Evolutionary conservation across 2,329 filamentous ascomycete species (phyloP), one percentile per base, ranked within the genome.

Genomic region (Periconia sp.): DNA sequence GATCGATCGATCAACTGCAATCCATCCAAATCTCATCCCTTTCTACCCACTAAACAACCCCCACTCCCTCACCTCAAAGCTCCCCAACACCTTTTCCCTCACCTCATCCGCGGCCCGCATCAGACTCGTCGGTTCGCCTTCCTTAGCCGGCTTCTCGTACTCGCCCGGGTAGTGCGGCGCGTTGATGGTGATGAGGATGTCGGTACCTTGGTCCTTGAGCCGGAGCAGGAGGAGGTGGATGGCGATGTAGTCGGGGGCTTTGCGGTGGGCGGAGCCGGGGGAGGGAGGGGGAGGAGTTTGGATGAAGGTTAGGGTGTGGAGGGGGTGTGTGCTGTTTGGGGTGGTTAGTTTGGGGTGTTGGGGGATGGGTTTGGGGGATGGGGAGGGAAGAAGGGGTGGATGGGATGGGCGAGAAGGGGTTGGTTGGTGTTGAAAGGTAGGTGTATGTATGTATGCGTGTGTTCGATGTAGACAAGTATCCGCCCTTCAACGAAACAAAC

Each of bases 151-250:
- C 72, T 86, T 84, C 63, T 86, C 80, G 69, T 91, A 91, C 71
- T 89, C 85, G 57, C 87, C 87, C 62, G 84, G 81, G 61, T 91
- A 87, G 69, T 94, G 88, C 27, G 92, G 93, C 45, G 96, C 89
- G 74, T 96, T 97, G 68, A 96, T 85, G 41, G 90, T 90, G 57
- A 96, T 85, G 45, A 96, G 78, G 40, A 97, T 77, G 74, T 97
- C 93, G 1, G 92, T 93, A 53, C 79, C 80, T 69, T 92, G 82
- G 64, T 84, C 82, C 73, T 87, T 87, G 45, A 97, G 80, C 15
- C 93, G 82, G 52, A 97, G 77, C 41, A 97, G 79, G 15, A 91
- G 85, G 60, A 96, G 80, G 60, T 92, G 84, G 55, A 94, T 87
- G 41, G 85, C 89, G 8, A 90, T 90, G 72, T 89, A 89, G 44